phyloP scores from a whole-genome alignment of 2,329 filamentous ascomycete genomes.

The Venturia pyrina region DNA sequence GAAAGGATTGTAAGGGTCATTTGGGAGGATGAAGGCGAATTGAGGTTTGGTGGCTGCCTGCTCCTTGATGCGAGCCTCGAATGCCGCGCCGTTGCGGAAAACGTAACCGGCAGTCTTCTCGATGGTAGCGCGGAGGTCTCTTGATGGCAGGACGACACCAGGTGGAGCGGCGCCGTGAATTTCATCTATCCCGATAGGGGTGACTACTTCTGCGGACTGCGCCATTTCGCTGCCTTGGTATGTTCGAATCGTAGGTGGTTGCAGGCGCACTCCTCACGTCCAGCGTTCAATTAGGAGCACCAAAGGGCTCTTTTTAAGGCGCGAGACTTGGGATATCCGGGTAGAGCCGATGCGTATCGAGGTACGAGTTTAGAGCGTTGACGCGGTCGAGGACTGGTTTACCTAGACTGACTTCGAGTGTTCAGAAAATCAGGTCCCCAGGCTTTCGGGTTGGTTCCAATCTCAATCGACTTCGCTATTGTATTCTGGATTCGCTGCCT shows the following conservation, averaged over 20 bases:
- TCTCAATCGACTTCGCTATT: not conserved
- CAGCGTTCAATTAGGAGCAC: not conserved
- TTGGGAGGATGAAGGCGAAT: conserved; percentile 72
- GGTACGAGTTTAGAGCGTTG: not conserved
- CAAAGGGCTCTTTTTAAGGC: not conserved
- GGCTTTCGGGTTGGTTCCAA: not conserved
- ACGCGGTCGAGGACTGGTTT: not conserved
- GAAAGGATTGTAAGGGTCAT: conserved; percentile 78
- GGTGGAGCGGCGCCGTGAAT: conserved; percentile 67
- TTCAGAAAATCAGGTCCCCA: not conserved
- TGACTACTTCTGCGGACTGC: not conserved
- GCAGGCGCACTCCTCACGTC: not conserved
- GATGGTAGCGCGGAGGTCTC: conserved; percentile 72
- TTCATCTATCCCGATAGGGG: not conserved
- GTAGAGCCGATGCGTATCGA: not conserved
- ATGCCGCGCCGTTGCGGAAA: conserved; percentile 52
- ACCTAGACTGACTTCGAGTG: not conserved
- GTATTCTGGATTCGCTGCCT: not conserved
- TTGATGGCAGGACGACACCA: conserved; percentile 75
- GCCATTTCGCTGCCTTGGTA: not conserved
- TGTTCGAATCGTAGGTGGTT: not conserved
- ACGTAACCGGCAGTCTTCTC: conserved; percentile 95
- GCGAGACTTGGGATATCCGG: not conserved
- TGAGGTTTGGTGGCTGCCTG: conserved; percentile 81
- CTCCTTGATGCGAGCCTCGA: conserved; percentile 76